Percentiles rank a stretch among this genome's conserved stretches.
Conservation (phyloP, 1,284 basidiomycete species). For the Ustilago crameri region DNA sequence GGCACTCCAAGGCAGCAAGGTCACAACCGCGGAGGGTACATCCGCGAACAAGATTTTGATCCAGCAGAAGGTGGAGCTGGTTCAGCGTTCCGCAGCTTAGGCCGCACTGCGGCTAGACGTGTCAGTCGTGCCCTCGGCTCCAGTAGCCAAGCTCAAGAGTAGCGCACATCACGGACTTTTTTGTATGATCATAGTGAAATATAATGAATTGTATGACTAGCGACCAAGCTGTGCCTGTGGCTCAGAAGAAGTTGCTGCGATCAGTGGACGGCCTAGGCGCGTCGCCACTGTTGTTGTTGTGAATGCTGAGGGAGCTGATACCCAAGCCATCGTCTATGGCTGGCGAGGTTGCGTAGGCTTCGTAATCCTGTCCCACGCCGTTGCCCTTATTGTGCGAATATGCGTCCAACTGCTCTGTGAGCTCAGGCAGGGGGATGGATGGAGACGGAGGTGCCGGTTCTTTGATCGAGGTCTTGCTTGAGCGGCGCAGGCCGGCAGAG, state of each 20-base stretch:
- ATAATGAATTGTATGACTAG: no score
- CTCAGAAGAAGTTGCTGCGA: conserved; percentile 20
- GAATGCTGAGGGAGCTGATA: background rate
- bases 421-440: conserved; percentile 7
- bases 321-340: conserved; percentile 1
- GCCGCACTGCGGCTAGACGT: conserved; percentile 24
- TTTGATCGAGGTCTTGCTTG: conserved; percentile 11
- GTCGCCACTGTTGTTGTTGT: background rate
- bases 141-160: no score
- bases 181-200: no score
- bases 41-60: no score
- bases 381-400: no score
- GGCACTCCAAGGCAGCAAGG: conserved; percentile 18
- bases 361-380: no score
- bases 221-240: no score
- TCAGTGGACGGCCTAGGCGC: conserved; percentile 17
- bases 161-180: no score
- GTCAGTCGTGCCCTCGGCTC: conserved; percentile 29
- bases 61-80: no score
- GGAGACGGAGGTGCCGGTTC: conserved; percentile 16
- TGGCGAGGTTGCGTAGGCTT: background rate
- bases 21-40: background rate
- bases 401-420: background rate
- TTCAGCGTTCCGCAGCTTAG: conserved; percentile 13
- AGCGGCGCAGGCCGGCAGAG: conserved; percentile 15